Evolutionary conservation across 2,329 filamentous ascomycete genomes (phyloP), one percentile per base, ranked within the genome.

Genomic region (Fusarium camptoceras): DNA sequence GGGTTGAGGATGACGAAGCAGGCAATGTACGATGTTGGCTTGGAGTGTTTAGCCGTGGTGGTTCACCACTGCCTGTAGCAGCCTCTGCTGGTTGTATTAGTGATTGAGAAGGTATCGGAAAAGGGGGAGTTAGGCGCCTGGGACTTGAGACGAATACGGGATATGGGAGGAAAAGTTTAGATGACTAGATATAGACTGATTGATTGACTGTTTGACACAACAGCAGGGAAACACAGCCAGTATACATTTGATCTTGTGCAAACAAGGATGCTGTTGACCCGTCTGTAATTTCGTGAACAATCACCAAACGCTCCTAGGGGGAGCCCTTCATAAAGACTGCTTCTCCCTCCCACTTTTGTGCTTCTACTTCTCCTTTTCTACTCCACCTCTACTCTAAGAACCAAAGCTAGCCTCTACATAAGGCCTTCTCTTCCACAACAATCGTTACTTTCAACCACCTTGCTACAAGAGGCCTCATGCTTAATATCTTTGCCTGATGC

Each of bases 1-100:
- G 92, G 92, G 86, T 84, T 4, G 83, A 82, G 30, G 83, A 84
- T 27, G 85, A 84, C 3, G 84, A 87, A 16, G 78, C 76, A 6
- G 79, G 77, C 5, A 73, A 76, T 15, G 87, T 93, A 30, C 85
- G 83, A 47, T 94, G 91, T 73, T 93, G 91, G 91, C 88, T 90
- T 86, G 89, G 88, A 9, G 81, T 92, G 4, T 93, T 87, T 73
- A 79, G 76, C 9, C 73, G 76, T 68, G 80, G 70, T 55, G 81
- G 75, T 8, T 74, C 75, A 39, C 70, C 71, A 20, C 44, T 25
- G 56, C 60, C 46, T 18, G 57, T 48, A 42, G 60, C 50, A 46
- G 44, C 44, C 34, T 54, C 55, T 11, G 25, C 31, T 11, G 5
- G 31, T 9, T 25, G 18, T 42, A 49, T 20, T n/a, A 27, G 37